Percentiles rank a stretch among this genome's conserved stretches.
These are phyloP conservation scores for Hirsutella thompsonii DNA, from an alignment of 2,329 filamentous ascomycete genomes.

Conservation along the genomic window DNA sequence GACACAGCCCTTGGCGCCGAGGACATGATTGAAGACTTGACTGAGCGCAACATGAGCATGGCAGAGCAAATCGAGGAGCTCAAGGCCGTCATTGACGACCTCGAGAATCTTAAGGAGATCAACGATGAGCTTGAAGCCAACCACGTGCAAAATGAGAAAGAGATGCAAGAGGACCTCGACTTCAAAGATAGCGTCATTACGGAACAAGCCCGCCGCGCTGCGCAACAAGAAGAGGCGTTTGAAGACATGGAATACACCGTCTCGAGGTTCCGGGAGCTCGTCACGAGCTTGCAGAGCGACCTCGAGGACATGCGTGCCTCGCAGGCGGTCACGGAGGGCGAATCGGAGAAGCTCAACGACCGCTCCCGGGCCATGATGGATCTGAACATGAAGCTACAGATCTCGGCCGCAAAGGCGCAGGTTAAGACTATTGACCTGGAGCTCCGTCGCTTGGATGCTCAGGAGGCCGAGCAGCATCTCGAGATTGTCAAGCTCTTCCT, in stretches of 20 bases:
- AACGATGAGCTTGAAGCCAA: slow-evolving; percentile 92
- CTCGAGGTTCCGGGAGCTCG: slow-evolving; percentile 76
- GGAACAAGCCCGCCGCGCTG: slow-evolving; percentile 64
- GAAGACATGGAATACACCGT: slow-evolving; percentile 87
- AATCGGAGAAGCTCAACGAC: slow-evolving; percentile 79
- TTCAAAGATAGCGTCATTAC: slow-evolving; percentile 72
- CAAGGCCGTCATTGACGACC: slow-evolving; percentile 68
- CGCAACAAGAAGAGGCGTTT: slow-evolving; percentile 65
- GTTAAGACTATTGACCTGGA: slow-evolving; percentile 91
- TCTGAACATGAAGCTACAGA: slow-evolving; percentile 85
- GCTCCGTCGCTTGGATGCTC: slow-evolving; percentile 71
- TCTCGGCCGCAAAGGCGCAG: slow-evolving; percentile 81
- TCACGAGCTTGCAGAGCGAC: slow-evolving; percentile 73
- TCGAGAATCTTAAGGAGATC: slow-evolving; percentile 82
- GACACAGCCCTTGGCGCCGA: slow-evolving; percentile 81
- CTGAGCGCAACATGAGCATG: slow-evolving; percentile 74
- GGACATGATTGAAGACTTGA: slow-evolving; percentile 86
- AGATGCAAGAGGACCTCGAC: slow-evolving; percentile 87
- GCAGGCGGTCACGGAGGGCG: slow-evolving; percentile 81
- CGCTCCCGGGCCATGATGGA: slow-evolving; percentile 93
- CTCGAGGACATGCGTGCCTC: slow-evolving; percentile 87
- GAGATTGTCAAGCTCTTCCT: slow-evolving; percentile 82
- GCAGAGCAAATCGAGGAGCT: slow-evolving; percentile 76
- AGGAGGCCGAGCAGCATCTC: slow-evolving; percentile 79
- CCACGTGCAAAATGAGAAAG: slow-evolving; percentile 84